Conservation (phyloP, 371 early-diverging fungal genomes). For the Choanephora cucurbitarum region DNA sequence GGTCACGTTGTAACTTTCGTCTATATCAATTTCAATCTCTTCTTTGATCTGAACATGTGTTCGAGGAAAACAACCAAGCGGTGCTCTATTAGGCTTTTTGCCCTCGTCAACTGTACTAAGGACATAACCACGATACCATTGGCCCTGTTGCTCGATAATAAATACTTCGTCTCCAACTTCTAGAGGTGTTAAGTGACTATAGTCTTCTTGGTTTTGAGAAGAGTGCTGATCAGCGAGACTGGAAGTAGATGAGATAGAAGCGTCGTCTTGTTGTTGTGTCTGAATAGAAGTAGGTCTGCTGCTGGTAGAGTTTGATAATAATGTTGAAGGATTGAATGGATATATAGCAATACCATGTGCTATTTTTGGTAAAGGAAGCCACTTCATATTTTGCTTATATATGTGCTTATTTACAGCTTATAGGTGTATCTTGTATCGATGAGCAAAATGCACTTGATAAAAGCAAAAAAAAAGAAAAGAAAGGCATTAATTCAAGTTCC, state of each 20-base stretch:
- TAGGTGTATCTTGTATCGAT: too few species aligned
- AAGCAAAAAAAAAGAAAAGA: too few species aligned
- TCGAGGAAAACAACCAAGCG: constrained; percentile 66
- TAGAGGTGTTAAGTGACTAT: constrained; percentile 38
- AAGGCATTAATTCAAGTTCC: too few species aligned
- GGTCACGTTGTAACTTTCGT: constrained; percentile 17
- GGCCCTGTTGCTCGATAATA: constrained; percentile 54
- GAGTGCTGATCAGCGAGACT: constrained; percentile 19
- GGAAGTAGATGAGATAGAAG: constrained; percentile 29
- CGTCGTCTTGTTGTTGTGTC: constrained; percentile 18
- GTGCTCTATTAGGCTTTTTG: constrained; percentile 44
- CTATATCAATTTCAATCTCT: constrained; percentile 41
- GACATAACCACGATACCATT: constrained; percentile 73
- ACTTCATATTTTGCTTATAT: constrained; percentile 35
- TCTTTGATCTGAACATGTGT: constrained; percentile 60
- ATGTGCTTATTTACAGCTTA: neutral
- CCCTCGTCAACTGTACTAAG: constrained; percentile 48
- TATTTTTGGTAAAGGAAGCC: constrained; percentile 56
- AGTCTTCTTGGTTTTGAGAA: constrained; percentile 34
- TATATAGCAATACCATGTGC: constrained; percentile 55
- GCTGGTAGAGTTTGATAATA: neutral
- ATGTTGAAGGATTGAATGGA: constrained; percentile 48
- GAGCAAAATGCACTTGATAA: too few species aligned
- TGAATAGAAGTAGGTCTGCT: constrained; percentile 10
- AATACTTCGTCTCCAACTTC: constrained; percentile 63